Conservation (phyloP, 108 stramenopile genomes). For the Fragilariopsis cylindrus region DNA sequence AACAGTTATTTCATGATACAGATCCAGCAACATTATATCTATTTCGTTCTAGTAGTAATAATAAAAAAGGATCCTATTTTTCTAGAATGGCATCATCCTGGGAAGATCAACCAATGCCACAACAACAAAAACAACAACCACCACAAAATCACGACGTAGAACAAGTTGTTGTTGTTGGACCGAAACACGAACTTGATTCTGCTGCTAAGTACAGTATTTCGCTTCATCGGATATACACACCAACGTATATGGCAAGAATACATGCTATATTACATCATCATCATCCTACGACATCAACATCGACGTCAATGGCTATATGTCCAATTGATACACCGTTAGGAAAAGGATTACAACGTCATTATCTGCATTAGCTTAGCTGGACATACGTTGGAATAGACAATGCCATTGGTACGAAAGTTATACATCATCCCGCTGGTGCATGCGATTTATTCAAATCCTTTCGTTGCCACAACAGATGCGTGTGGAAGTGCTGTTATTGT, state of each 20-base stretch:
- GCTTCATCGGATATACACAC: slow-evolving; percentile 34
- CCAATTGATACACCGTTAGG: slow-evolving; percentile 25
- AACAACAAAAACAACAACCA: background rate
- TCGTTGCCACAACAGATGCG: too few species aligned
- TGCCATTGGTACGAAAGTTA: background rate
- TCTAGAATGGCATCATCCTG: slow-evolving; percentile 15
- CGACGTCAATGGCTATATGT: slow-evolving; percentile 4
- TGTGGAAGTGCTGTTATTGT: too few species aligned
- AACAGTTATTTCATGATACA: slow-evolving; percentile 37
- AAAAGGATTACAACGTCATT: background rate
- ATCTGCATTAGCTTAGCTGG: too few species aligned
- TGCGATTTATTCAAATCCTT: too few species aligned
- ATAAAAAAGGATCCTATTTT: slow-evolving; percentile 11
- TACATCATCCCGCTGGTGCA: too few species aligned
- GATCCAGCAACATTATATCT: slow-evolving; percentile 32
- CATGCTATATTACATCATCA: slow-evolving; percentile 36
- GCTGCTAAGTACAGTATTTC: slow-evolving; percentile 35
- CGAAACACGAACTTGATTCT: slow-evolving; percentile 32
- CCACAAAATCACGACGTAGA: background rate
- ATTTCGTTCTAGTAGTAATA: slow-evolving; percentile 3
- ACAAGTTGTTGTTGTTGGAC: slow-evolving; percentile 15
- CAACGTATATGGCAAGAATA: slow-evolving; percentile 32
- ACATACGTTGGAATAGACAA: background rate
- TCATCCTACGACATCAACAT: too few species aligned
- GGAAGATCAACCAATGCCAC: slow-evolving; percentile 18